Evolutionary conservation across 306 rosid species (phyloP), one percentile per base, ranked within the genome.

Genomic region (Comarum palustre): DNA sequence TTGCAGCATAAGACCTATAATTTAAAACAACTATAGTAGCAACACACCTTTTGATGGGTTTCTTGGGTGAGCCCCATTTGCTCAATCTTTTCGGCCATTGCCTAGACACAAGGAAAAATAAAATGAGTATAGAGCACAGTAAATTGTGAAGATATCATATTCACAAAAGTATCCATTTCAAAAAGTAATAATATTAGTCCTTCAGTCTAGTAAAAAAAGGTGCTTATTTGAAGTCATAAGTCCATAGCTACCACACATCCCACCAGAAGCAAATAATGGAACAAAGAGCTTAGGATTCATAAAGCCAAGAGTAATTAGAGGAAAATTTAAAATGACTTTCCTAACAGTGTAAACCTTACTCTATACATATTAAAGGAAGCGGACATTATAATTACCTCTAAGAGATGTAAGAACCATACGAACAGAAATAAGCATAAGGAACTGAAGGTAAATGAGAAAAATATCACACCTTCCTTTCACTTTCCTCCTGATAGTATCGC

Each of bases 1-100:
- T 61, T 29, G 51, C n/a, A 17, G 47, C 11, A 9, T 34, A 57
- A 5, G 7, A 42, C 46, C 45, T 24, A 34, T 32, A 14, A 57
- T 16, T 22, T 31, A 66, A 14, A 58, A 29, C 17, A 2, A 69
- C 31, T 24, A 7, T 25, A 5, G 54, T 15, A 73, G 39, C 25
- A 48, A 73, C 76, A 73, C 76, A 95, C 99, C 97, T 91, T 95
- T 71, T 91, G 97, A 58, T 95, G 81, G 54, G 72, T 78, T 79
- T 91, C 99, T 65, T 87, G 50, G 42, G 82, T 75, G 46, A 84
- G 16, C 47, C 96, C 92, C 96, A 91, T 90, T 77, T 91, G 95
- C 84, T 95, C 97, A 81, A 95, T 90, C 83, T 95, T 97, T 41
- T 95, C 97, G 31, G 90, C 80, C 99, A 90, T 90, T 31, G 96